Evolutionary conservation across 2,329 filamentous ascomycete genomes (phyloP), one percentile per base, ranked within the genome.

Genomic region (Mollisia scopiformis): DNA sequence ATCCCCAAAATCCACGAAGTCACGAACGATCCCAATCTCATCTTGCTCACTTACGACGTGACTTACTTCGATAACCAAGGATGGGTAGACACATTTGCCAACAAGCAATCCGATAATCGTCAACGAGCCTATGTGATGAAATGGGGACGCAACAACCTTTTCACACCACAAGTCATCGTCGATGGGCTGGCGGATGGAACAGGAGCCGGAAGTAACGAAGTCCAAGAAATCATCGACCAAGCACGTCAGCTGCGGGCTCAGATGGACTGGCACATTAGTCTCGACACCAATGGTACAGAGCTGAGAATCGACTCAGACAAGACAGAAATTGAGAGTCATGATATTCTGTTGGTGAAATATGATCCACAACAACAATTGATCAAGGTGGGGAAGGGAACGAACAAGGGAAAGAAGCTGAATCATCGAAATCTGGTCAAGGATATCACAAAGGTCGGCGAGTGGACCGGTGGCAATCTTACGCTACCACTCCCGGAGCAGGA

Each of bases 51-150:
- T 30, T 75, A 74, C 64, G 67, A 75, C 55, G 70, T 77, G 25
- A 75, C 73, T 1, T 58, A 74, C 55, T 77, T 75, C 53, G 72
- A 76, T 58, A 70, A 75, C 59, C 62, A 68, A 13, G 74, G 71
- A 35, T 75, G 73, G 73, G 70, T 71, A 47, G 74, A 76, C 54
- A 73, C 71, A 1, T 69, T 71, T 59, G 72, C 69, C 33, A 69
- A 61, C 53, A 58, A 57, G 1, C 46, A 62, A 1, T 75, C 72
- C 66, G 74, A 76, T 63, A 66, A 71, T 54, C 70, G 74, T 43
- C 74, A 75, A 66, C 64, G 71, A 19, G 69, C 68, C n/a, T 76
- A 77, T 61, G 67, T 71, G 19, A 66, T 57, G 55, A 68, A 67
- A 31, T 74, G 74, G 74, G 61, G 68, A 35, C 70, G 74, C 55